Evolutionary conservation across 331 rosid species (phyloP), one percentile per base, ranked within the genome.

Genomic region (Malus hybrid): DNA sequence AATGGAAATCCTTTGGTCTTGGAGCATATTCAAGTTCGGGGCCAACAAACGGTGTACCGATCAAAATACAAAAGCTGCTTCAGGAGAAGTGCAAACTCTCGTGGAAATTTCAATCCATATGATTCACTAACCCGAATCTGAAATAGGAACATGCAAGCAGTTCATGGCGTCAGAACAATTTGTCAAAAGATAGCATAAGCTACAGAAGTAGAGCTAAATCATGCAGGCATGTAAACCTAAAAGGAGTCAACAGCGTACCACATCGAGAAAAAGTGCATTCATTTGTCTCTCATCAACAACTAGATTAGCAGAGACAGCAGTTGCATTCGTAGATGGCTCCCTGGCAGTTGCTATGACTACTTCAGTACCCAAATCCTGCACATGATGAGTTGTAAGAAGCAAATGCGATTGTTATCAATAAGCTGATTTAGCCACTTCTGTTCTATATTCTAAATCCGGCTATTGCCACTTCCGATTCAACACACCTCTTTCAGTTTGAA

Each of bases 21-120:
- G 97, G 76, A 94, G 99, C 99, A 94, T 92, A 81, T 94, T 90
- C 88, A 94, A 65, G 74, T 92, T 83, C 26, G 97, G 97, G 68
- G 99, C 99, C 83, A 94, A 71, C 84, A 94, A 77, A 61, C 99
- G 2, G 99, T 89, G 85, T 94, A 94, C 19, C 97, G 96, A 39
- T 94, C 99, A 78, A 94, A 94, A 80, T 94, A 94, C 88, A 94
- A 79, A 72, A 94, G 96, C 82, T 94, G 99, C 91, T 94, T 94
- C 93, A 94, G 65, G 32, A 94, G 97, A 62, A 94, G 92, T 4
- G 97, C 97, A 62, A 92, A 94, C 82, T 94, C 99, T 53, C 97
- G 87, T 26, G 97, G 97, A 83, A 94, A 94, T 81, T 84, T 92
- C 29, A 94, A 44, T 65, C 97, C 99, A 67, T 92, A 94, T 10